Base-by-base conservation (phyloP, 768 basidiomycete species). In the Scleroderma bovista region DNA sequence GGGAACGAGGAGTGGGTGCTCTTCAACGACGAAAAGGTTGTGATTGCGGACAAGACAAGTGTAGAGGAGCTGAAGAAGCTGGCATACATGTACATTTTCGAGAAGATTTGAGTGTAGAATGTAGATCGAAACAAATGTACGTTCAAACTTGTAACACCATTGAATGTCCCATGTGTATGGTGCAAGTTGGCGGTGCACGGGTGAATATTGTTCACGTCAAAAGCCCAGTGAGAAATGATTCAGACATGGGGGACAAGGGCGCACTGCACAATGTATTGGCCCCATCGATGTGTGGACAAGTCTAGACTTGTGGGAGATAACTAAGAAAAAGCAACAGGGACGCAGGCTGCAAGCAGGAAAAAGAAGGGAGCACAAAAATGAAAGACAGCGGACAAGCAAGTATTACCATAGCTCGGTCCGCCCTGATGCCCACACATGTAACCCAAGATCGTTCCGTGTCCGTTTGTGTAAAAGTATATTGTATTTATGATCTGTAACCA, bases 11-110 rank as follows among this genome's bases (percentile, higher is more conserved):
- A 23, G 1, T 95, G 95, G 92, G 86, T 94, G 49, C 66, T 98
- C 60, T 96, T 93, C 67, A 96, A 97, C 59, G 95, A 97, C 62
- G 93, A 94, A 71, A 95, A 93, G 71, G 93, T 94, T 3, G 93
- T 96, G 10, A 83, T 79, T 66, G 93, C 93, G 3, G 91, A 95
- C 61, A 74, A 66, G 51, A 80, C 86, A 65, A 91, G 89, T 61
- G 88, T 94, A 24, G 75, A 67, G n/a, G 80, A 82, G 49, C 69
- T 97, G 72, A 87, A 88, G 70, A 76, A 77, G 65, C 63, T 93
- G 63, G 95, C 93, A 36, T 97, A 99, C 75, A 69, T 99, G 74
- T 99, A 95, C 68, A 72, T 98, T 19, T 97, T 93, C 62, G 90
- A 93, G 74, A 78, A 54, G 51, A 47, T 53, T 46, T 51, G 44